These are phyloP conservation scores for Colletotrichum theobromicola DNA, from an alignment of 2,329 filamentous ascomycete genomes.

Conservation along the genomic window DNA sequence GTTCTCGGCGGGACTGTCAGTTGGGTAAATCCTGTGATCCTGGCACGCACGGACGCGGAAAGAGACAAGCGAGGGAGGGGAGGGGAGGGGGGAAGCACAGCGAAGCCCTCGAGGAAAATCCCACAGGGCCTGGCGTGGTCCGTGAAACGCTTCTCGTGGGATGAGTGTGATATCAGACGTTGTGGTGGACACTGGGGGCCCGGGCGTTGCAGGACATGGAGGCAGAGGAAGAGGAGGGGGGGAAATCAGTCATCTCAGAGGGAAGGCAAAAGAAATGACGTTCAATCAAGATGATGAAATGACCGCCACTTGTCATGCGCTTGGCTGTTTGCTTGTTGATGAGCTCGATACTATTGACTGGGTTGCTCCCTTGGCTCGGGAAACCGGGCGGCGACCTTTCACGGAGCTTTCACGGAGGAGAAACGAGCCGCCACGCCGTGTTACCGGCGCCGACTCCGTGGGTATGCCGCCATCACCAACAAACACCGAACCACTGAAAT, in stretches of 20 bases:
- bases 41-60: neutral
- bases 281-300: constrained; percentile 5
- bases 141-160: neutral
- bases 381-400: neutral
- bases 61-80: neutral
- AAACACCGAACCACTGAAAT: neutral
- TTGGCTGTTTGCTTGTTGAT: neutral
- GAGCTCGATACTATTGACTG: neutral
- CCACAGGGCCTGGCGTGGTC: neutral
- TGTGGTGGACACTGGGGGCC: neutral
- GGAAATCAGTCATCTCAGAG: neutral
- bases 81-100: neutral
- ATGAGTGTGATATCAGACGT: neutral
- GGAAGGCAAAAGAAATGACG: neutral
- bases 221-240: neutral
- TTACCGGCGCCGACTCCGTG: neutral
- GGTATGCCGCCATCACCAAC: neutral
- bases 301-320: neutral
- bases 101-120: neutral
- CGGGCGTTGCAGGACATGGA: neutral
- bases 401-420: neutral
- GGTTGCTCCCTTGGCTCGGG: neutral
- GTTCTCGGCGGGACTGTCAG: neutral
- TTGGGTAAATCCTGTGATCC: neutral
- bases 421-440: neutral